Evolutionary conservation across 768 basidiomycete species (phyloP).

Genomic region (Tricholoma hemisulphureum): DNA sequence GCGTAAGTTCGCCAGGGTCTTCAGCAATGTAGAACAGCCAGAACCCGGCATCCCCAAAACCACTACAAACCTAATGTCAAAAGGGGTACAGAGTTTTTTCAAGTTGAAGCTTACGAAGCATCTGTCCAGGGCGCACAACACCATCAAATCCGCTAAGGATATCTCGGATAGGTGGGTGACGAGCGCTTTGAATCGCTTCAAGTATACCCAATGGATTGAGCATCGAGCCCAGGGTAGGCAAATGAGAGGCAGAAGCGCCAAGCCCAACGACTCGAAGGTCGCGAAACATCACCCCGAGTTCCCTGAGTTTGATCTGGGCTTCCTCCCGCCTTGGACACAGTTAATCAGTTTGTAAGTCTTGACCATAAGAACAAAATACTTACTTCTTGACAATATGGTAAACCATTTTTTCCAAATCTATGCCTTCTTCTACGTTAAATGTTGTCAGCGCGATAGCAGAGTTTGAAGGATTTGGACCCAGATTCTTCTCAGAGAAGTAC

Average conservation of each 20-base stretch:
- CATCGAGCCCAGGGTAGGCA: slow-evolving; percentile 52
- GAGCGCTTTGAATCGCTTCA: slow-evolving; percentile 37
- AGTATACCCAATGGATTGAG: slow-evolving; percentile 44
- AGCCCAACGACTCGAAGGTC: slow-evolving; percentile 54
- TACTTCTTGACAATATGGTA: slow-evolving; percentile 24
- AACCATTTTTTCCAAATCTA: slow-evolving; percentile 28
- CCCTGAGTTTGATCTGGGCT: slow-evolving; percentile 25
- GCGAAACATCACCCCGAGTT: slow-evolving; percentile 51
- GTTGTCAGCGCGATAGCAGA: slow-evolving; percentile 18
- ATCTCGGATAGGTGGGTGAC: slow-evolving; percentile 61
- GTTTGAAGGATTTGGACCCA: slow-evolving; percentile 3
- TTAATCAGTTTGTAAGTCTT: background rate
- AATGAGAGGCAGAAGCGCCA: slow-evolving; percentile 42
- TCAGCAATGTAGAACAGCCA: slow-evolving; percentile 83
- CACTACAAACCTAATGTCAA: slow-evolving; percentile 44
- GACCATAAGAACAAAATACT: slow-evolving; percentile 2
- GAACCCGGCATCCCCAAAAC: slow-evolving; percentile 87
- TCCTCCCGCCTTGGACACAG: slow-evolving; percentile 15
- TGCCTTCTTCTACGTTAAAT: slow-evolving; percentile 21
- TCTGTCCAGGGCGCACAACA: slow-evolving; percentile 64
- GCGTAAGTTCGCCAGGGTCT: slow-evolving; percentile 74
- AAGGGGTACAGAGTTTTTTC: background rate
- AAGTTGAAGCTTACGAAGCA: slow-evolving; percentile 58
- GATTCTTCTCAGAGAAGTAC: background rate
- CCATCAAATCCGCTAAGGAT: slow-evolving; percentile 66